These are phyloP conservation scores for Diplocarpon rosae DNA, from an alignment of 2,329 filamentous ascomycete genomes.

Conservation along the genomic window DNA sequence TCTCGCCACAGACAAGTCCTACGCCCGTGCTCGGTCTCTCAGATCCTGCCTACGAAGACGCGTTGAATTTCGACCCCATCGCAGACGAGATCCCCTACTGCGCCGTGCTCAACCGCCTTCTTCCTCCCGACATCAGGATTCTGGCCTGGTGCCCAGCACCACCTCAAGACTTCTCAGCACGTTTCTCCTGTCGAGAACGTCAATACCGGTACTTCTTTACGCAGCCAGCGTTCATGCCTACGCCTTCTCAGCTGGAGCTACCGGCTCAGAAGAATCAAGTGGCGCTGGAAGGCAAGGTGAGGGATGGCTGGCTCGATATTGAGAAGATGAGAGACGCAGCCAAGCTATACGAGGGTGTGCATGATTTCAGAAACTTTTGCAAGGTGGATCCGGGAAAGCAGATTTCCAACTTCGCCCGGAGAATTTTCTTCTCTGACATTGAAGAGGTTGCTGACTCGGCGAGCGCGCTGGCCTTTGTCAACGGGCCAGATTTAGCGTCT, in stretches of 20 bases:
- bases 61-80: constrained; percentile 51
- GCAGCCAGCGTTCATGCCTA: constrained; percentile 72
- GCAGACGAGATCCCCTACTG: constrained; percentile 77
- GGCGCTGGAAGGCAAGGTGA: constrained; percentile 27
- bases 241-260: constrained; percentile 42
- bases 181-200: constrained; percentile 85
- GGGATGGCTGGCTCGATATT: constrained; percentile 76
- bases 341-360: constrained; percentile 64
- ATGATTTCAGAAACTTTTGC: constrained; percentile 97
- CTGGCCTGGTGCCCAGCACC: constrained; percentile 87
- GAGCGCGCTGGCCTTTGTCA: constrained; percentile 46
- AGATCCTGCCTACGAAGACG: constrained; percentile 23
- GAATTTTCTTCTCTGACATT: constrained; percentile 72
- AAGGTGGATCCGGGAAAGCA: constrained; percentile 87
- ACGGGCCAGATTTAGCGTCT: constrained; percentile 34
- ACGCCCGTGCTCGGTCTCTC: constrained; percentile 13
- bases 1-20: constrained; percentile 8
- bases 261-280: constrained; percentile 18
- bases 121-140: constrained; percentile 81
- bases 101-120: constrained; percentile 70
- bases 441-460: constrained; percentile 50
- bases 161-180: constrained; percentile 71
- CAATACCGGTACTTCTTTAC: constrained; percentile 98
- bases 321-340: constrained; percentile 77
- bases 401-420: constrained; percentile 69